Conservation (phyloP, 2,329 filamentous ascomycete genomes). For the Apiospora koreana region DNA sequence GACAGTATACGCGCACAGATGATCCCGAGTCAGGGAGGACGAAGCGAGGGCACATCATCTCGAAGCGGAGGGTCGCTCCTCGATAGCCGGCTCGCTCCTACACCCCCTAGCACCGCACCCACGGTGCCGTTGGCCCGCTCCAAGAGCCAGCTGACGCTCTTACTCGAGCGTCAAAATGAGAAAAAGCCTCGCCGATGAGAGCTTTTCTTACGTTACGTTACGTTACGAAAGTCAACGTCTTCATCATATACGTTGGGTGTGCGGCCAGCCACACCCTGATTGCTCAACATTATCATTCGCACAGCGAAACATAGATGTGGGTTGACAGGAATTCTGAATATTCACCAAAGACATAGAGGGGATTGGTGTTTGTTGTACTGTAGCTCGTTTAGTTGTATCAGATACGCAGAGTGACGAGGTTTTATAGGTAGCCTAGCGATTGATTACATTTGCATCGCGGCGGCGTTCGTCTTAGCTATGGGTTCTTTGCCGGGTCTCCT, state of each 20-base stretch:
- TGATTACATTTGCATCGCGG: neutral
- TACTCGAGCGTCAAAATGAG: conserved; percentile 48
- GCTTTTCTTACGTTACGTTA: neutral
- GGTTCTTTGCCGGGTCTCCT: neutral
- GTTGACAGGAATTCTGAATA: neutral
- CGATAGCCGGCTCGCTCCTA: conserved; percentile 47
- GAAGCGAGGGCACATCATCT: neutral
- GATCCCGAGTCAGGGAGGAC: conserved; percentile 17
- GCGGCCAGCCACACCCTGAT: neutral
- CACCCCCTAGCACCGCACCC: conserved; percentile 46
- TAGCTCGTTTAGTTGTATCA: neutral
- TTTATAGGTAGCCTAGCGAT: neutral
- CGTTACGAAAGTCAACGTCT: conserved; percentile 1
- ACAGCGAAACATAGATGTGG: conserved; percentile 1
- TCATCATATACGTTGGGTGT: neutral
- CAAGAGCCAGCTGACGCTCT: conserved; percentile 60
- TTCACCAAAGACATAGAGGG: neutral
- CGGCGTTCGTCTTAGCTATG: neutral
- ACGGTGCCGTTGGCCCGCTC: conserved; percentile 55
- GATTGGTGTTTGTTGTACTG: neutral
- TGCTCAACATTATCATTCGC: neutral
- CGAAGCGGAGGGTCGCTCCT: conserved; percentile 31
- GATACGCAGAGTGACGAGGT: neutral
- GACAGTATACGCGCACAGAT: conserved; percentile 27
- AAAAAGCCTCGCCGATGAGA: conserved; percentile 29